phyloP scores from a whole-genome alignment of 176 grass and related monocot genomes.

The Alopecurus myosuroides region DNA sequence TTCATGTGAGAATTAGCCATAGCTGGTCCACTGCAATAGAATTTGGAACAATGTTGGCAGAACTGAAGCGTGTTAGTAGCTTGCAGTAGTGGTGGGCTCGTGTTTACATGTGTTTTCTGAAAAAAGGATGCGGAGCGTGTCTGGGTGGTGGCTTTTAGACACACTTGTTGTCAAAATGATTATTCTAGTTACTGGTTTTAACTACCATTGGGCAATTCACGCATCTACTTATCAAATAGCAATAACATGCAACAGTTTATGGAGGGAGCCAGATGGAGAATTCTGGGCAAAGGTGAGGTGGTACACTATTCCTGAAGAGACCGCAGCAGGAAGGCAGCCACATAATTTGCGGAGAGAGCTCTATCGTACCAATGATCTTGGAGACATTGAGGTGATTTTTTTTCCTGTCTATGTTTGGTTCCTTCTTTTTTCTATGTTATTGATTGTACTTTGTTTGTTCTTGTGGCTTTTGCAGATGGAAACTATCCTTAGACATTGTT shows the following conservation, averaged over 20 bases:
- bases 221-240: neutral
- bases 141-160: neutral
- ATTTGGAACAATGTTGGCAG: neutral
- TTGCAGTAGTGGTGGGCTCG: neutral
- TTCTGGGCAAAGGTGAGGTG: slow-evolving; percentile 77
- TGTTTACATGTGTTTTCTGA: neutral
- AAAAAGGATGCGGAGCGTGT: neutral
- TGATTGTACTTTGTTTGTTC: neutral
- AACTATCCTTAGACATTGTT: slow-evolving; percentile 86
- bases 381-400: slow-evolving; percentile 55
- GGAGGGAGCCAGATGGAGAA: slow-evolving; percentile 70
- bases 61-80: neutral
- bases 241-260: slow-evolving; percentile 40
- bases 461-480: slow-evolving; percentile 59
- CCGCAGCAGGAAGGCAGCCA: slow-evolving; percentile 81
- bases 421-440: neutral
- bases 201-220: neutral
- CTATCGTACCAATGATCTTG: slow-evolving; percentile 69
- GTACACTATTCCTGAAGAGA: slow-evolving; percentile 95
- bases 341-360: slow-evolving; percentile 92
- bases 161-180: neutral
- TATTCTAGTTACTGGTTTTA: neutral
- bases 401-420: neutral
- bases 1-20: neutral
- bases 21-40: neutral